Base-by-base conservation (phyloP, 2,329 filamentous ascomycete genomes). In the Pezicula neosporulosa region DNA sequence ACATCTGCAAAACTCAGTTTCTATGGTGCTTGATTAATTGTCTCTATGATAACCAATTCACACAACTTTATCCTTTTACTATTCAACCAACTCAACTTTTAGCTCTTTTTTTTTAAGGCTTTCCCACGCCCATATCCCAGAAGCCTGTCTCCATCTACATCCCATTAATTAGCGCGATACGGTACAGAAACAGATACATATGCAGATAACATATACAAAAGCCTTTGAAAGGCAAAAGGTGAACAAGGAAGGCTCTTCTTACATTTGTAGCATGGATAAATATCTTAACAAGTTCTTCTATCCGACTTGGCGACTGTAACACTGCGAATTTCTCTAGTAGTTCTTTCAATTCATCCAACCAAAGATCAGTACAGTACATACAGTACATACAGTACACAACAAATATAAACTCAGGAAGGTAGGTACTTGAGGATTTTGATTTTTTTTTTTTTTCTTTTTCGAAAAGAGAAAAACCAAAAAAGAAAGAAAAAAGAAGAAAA, bases 181-280 rank as follows among this genome's bases (percentile, higher is more conserved):
- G n/a, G n/a, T n/a, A n/a, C n/a, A n/a, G n/a, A n/a, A n/a, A n/a
- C n/a, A n/a, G n/a, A n/a, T n/a, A n/a, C n/a, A n/a, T n/a, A n/a
- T n/a, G n/a, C n/a, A n/a, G n/a, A n/a, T n/a, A n/a, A n/a, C n/a
- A n/a, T n/a, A n/a, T n/a, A n/a, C n/a, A n/a, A n/a, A n/a, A n/a
- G n/a, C n/a, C n/a, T n/a, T n/a, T n/a, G n/a, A n/a, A n/a, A n/a
- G n/a, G n/a, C n/a, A n/a, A n/a, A 19, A 24, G 24, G 9, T 33
- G 28, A 10, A 6, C 8, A 2, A 9, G 24, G 9, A 2, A 9
- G 24, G 24, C 24, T 24, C 24, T 24, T 65, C 78, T 70, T 68
- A 90, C 88, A 75, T 86, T 88, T 15, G 90, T 95, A n/a, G 87
- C 90, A 60, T 91, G 87, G 44, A 91, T 82, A 64, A 97, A 97